Conservation (phyloP, 495 filamentous ascomycete genomes). For the Cenococcum geophilum region DNA sequence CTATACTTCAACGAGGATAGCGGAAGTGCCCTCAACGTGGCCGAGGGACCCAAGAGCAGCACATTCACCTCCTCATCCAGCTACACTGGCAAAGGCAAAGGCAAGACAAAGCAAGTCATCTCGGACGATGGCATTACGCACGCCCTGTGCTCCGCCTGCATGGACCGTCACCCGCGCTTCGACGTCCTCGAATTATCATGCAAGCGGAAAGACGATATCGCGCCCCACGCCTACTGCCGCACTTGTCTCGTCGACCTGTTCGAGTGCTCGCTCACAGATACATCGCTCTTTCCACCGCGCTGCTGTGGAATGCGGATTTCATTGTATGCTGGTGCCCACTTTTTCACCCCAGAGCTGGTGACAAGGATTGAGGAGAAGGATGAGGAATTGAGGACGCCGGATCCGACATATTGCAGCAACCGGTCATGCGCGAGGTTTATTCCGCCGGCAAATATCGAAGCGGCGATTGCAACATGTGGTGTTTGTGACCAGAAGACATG, state of each 20-base stretch:
- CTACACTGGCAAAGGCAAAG: background rate
- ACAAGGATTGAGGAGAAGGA: background rate
- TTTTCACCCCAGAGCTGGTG: slow-evolving; percentile 1
- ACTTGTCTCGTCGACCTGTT: slow-evolving; percentile 6
- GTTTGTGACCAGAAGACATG: background rate
- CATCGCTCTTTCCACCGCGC: slow-evolving; percentile 23
- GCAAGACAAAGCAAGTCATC: background rate
- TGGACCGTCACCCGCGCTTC: slow-evolving; percentile 5
- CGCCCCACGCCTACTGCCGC: slow-evolving; percentile 7
- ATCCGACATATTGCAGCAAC: background rate
- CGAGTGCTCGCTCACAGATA: slow-evolving; percentile 4
- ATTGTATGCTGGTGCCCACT: slow-evolving; percentile 1
- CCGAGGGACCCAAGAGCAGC: background rate
- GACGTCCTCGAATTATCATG: slow-evolving; percentile 4
- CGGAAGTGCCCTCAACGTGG: background rate
- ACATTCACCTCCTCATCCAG: background rate
- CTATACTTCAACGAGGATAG: background rate
- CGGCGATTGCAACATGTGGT: slow-evolving; percentile 15
- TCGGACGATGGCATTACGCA: too few species aligned
- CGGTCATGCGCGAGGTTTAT: slow-evolving; percentile 16
- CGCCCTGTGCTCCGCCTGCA: slow-evolving; percentile 4
- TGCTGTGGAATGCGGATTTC: slow-evolving; percentile 24
- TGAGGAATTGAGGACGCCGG: background rate
- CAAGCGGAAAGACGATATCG: background rate
- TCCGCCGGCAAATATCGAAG: slow-evolving; percentile 10